Conservation (phyloP, 2,329 filamentous ascomycete species). For the Paraphoma sp. region DNA sequence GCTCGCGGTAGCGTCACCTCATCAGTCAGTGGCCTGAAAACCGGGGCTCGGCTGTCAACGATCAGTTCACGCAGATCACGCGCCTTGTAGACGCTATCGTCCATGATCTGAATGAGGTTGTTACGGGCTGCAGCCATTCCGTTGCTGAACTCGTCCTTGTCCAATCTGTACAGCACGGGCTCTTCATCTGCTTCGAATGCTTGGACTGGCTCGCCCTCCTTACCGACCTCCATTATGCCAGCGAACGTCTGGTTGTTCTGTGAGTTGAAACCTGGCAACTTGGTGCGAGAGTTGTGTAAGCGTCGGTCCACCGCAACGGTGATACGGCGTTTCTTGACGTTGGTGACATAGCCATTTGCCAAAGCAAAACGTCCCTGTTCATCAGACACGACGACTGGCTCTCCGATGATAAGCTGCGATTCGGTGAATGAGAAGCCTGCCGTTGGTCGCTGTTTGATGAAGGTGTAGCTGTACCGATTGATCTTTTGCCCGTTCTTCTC, state of each 20-base stretch:
- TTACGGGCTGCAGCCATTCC: conserved; percentile 95
- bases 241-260: conserved; percentile 82
- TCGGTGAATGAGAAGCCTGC: conserved; percentile 84
- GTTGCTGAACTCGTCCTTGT: conserved; percentile 98
- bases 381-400: conserved; percentile 95
- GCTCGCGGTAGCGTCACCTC: conserved; percentile 64
- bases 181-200: conserved; percentile 54
- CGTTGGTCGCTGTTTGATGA: conserved; percentile 71
- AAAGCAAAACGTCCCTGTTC: conserved; percentile 94
- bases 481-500: conserved; percentile 78
- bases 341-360: conserved; percentile 87
- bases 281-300: conserved; percentile 83
- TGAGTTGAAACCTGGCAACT: conserved; percentile 76
- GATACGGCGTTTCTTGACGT: conserved; percentile 76
- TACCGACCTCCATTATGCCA: conserved; percentile 86
- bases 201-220: conserved; percentile 52
- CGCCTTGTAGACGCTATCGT: conserved; percentile 74
- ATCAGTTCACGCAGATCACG: conserved; percentile 78
- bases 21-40: conserved; percentile 71
- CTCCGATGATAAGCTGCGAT: conserved; percentile 84
- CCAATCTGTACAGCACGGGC: conserved; percentile 78
- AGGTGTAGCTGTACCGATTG: conserved; percentile 87
- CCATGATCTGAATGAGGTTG: conserved; percentile 92
- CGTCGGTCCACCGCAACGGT: conserved; percentile 89
- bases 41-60: conserved; percentile 75